phyloP scores from a whole-genome alignment of 495 filamentous ascomycete species.

The Aspergillus bertholletiae region DNA sequence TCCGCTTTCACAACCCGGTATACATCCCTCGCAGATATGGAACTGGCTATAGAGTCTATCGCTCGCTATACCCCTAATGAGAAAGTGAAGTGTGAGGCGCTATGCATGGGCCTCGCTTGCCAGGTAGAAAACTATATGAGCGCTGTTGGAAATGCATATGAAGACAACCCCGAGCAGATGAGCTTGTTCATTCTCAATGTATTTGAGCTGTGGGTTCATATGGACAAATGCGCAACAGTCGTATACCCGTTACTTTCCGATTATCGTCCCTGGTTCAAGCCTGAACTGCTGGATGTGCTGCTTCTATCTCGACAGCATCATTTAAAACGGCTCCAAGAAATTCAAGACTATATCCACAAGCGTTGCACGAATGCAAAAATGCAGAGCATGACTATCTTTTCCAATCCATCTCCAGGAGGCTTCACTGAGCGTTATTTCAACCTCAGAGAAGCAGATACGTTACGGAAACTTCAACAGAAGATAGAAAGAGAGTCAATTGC shows the following conservation, averaged over 20 bases:
- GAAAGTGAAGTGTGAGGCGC: not conserved
- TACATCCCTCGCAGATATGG: slow-evolving; percentile 22
- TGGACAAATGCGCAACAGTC: slow-evolving; percentile 46
- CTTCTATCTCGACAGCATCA: slow-evolving; percentile 36
- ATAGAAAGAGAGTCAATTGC: slow-evolving; percentile 30
- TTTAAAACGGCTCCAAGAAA: slow-evolving; percentile 43
- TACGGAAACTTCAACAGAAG: slow-evolving; percentile 21
- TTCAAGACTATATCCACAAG: slow-evolving; percentile 45
- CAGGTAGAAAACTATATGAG: slow-evolving; percentile 35
- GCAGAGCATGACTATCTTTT: slow-evolving; percentile 38
- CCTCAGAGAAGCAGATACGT: slow-evolving; percentile 13
- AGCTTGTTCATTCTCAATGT: slow-evolving; percentile 55
- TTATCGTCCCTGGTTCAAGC: slow-evolving; percentile 49
- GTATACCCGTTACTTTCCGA: slow-evolving; percentile 42
- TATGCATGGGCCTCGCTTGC: slow-evolving; percentile 31
- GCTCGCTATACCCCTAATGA: not conserved
- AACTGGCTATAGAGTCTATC: slow-evolving; percentile 18
- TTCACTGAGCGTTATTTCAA: slow-evolving; percentile 47
- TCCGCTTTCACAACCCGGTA: slow-evolving; percentile 22
- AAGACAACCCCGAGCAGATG: slow-evolving; percentile 38
- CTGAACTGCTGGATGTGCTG: slow-evolving; percentile 48
- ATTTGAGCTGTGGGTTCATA: slow-evolving; percentile 58
- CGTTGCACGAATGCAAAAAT: slow-evolving; percentile 19
- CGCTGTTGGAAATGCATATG: slow-evolving; percentile 34
- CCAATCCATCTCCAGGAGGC: slow-evolving; percentile 26